Evolutionary conservation across 2,329 filamentous ascomycete species (phyloP), one percentile per base, ranked within the genome.

Genomic region (Didymellaceae sp.): DNA sequence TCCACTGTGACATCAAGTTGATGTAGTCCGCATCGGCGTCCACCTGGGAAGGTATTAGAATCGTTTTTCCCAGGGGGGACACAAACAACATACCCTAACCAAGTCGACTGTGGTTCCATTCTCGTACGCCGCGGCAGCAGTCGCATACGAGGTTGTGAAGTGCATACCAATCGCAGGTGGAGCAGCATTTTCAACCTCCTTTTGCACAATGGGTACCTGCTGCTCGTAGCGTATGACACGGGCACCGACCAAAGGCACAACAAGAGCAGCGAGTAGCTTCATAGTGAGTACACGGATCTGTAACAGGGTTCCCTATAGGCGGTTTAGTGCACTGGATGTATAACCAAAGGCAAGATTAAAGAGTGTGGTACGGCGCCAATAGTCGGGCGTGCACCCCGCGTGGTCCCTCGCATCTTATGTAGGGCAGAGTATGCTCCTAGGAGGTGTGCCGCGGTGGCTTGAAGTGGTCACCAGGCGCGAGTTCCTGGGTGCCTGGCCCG

Each of bases 71-170:
- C 24, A 16, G 45, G 6, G 24, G 6, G 21, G 16, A 7, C n/a
- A 16, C 41, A 24, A 7, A 31, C 13, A 28, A 49, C 51, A 6
- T 17, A 68, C 60, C 30, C 38, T 59, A n/a, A 55, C 46, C 28
- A 68, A n/a, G 38, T 65, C 58, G 13, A 48, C 52, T 8, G 48
- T 58, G 6, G 58, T 65, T 5, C 64, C 65, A 42, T 65, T 62
- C 16, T 52, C 33, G 41, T 64, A 64, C n/a, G 57, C 51, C 7
- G 60, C 57, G 17, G 64, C 59, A 22, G 62, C 63, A 28, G 56
- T 51, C 17, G 64, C 64, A 44, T 66, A 61, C 28, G 61, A 64
- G 2, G 58, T 63, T 10, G 65, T 64, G 18, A 68, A 67, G 39
- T 68, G 65, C 13, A 68, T 46, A 9, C 65, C 65, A 34, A 68